Base-by-base conservation (phyloP, 1,284 basidiomycete genomes). In the Neonothopanus nambi region DNA sequence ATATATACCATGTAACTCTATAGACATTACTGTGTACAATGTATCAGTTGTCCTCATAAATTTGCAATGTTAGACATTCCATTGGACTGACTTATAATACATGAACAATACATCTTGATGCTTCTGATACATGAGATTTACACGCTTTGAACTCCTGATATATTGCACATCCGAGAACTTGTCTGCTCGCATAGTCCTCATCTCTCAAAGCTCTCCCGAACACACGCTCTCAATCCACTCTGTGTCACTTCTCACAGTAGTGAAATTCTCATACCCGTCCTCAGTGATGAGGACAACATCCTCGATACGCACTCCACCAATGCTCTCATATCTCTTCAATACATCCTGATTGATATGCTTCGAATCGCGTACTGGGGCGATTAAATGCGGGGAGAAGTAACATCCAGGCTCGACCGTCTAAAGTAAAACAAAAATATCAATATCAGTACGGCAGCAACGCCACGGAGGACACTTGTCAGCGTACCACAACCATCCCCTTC, bases 271-370 rank as follows among this genome's bases (percentile, higher is more conserved):
- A 58, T 79, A 81, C 3, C 84, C 85, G 37, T 68, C 72, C 51
- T 77, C 69, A 0, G 82, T 89, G 57, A 95, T 87, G 1, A 89
- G 69, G 3, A 95, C 81, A 15, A 89, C 92, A 67, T 96, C 94
- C 67, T 97, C 93, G 58, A 96, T 94, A 44, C 93, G 74, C 1
- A 97, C 89, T 0, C 93, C 94, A 15, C 93, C 94, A 20, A 95
- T 87, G 40, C 72, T 70, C 63, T 90, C 85, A 63, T 93, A 95
- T 58, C 72, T 73, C 66, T 81, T 80, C 54, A 96, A 74, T 11
- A 89, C 79, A 2, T 82, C 84, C 13, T 82, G 78, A 63, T 95
- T 76, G 57, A 96, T 84, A 60, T 85, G 81, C 54, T 77, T 78
- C 6, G 87, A 91, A 54, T 82, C 73, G 7, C 84, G 79, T 41